Evolutionary conservation across 176 grass and related monocot species (phyloP).

Genomic region (Eragrostis nindensis): DNA sequence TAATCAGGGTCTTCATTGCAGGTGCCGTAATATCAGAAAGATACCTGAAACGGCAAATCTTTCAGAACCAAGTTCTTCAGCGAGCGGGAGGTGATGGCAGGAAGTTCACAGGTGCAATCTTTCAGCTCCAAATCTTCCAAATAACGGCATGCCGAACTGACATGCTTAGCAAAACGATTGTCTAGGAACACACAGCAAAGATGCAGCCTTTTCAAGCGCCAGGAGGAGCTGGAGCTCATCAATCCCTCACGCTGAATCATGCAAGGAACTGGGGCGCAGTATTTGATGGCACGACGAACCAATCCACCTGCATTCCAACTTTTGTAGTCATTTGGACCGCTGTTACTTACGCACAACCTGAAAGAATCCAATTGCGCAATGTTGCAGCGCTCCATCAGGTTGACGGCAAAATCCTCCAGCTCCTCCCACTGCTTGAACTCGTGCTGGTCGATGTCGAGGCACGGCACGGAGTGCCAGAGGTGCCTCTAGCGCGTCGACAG

Average conservation of each 20-base stretch:
- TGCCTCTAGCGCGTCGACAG: too few relatives aligned
- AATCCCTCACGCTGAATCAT: not conserved
- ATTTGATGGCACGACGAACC: constrained; percentile 28
- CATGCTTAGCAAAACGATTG: not conserved
- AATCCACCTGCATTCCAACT: not conserved
- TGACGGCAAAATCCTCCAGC: not conserved
- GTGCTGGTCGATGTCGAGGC: not conserved
- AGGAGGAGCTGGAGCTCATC: constrained; percentile 16
- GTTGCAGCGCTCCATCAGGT: not conserved
- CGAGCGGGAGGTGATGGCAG: not conserved
- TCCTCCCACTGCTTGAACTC: not conserved
- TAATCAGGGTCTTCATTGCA: not conserved
- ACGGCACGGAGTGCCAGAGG: too few relatives aligned
- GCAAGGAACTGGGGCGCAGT: not conserved
- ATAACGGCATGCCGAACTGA: not conserved
- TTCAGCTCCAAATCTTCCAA: constrained; percentile 23
- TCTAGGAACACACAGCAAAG: not conserved
- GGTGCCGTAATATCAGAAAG: not conserved
- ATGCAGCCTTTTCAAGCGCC: constrained; percentile 11
- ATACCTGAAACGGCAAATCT: not conserved
- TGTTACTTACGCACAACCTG: too few relatives aligned
- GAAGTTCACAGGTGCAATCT: not conserved
- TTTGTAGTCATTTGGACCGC: too few relatives aligned
- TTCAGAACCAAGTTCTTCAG: constrained; percentile 29
- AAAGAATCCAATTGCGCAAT: not conserved